Evolutionary conservation across 169 alveolate genomes (phyloP).

Genomic region (Plasmodium billcollinsi): DNA sequence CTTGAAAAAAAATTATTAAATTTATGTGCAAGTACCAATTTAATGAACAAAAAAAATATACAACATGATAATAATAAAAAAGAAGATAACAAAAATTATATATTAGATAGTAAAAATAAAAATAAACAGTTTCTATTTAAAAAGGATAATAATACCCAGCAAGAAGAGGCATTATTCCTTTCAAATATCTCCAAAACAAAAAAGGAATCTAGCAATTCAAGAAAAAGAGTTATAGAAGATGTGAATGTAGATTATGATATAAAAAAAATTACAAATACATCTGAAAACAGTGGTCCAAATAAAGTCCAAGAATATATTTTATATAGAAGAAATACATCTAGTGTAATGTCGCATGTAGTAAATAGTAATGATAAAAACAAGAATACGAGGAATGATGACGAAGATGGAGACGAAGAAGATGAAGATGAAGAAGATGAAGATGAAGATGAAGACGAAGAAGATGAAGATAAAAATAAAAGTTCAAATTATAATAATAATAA

Average conservation of each 20-base stretch:
- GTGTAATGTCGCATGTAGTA: conserved; percentile 4
- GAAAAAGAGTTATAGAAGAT: neutral
- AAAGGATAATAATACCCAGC: neutral
- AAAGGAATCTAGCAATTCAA: conserved; percentile 1
- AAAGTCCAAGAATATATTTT: conserved; percentile 63
- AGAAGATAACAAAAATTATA: neutral
- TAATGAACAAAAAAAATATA: conserved; percentile 23
- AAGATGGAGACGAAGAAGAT: neutral
- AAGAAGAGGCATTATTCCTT: neutral
- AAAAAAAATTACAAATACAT: conserved; percentile 41
- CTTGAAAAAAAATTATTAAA: conserved; percentile 34
- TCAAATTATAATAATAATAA: too few species aligned
- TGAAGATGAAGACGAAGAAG: neutral
- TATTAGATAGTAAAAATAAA: neutral
- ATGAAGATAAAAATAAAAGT: neutral
- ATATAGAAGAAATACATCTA: conserved; percentile 35
- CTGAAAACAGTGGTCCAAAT: conserved; percentile 40
- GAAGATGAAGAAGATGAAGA: neutral
- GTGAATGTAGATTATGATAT: conserved; percentile 54
- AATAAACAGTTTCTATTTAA: neutral
- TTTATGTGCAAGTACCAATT: conserved; percentile 19
- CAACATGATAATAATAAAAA: neutral
- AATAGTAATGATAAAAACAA: neutral
- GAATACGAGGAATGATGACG: neutral
- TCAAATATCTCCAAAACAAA: neutral